Conservation (phyloP, 2,329 filamentous ascomycete genomes). For the Cladosporium sp. region DNA sequence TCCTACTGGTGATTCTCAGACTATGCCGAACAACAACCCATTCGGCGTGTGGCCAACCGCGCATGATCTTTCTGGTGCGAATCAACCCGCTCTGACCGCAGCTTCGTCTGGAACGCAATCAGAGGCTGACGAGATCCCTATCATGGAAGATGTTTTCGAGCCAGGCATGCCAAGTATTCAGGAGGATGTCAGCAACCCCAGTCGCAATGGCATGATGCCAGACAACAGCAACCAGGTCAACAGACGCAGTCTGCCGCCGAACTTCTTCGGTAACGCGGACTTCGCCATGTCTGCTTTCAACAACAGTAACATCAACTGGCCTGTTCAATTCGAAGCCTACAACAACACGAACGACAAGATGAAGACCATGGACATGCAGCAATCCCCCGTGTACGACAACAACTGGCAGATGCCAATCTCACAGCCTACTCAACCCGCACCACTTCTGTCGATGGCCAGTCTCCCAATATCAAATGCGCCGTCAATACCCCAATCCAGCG, state of each 20-base stretch:
- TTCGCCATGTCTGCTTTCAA: slow-evolving; percentile 23
- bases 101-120: slow-evolving; percentile 42
- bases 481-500: slow-evolving; percentile 25
- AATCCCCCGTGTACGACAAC: slow-evolving; percentile 19
- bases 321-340: slow-evolving; percentile 16
- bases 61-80: slow-evolving; percentile 25
- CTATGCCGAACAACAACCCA: slow-evolving; percentile 35
- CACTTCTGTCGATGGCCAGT: slow-evolving; percentile 32
- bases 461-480: slow-evolving; percentile 4
- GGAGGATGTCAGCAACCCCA: slow-evolving; percentile 32
- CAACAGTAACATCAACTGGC: slow-evolving; percentile 27
- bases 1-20: slow-evolving; percentile 29
- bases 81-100: slow-evolving; percentile 40
- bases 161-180: slow-evolving; percentile 35
- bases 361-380: not conserved
- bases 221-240: slow-evolving; percentile 24
- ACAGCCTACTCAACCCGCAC: slow-evolving; percentile 22
- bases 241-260: slow-evolving; percentile 34
- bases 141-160: slow-evolving; percentile 35
- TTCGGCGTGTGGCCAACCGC: slow-evolving; percentile 36
- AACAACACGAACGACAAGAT: slow-evolving; percentile 10
- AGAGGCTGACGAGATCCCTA: slow-evolving; percentile 39
- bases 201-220: slow-evolving; percentile 18
- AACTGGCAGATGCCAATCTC: slow-evolving; percentile 27
- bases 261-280: slow-evolving; percentile 34